Evolutionary conservation across 2,329 filamentous ascomycete genomes (phyloP), one percentile per base, ranked within the genome.

Genomic region (Ustulina deusta): DNA sequence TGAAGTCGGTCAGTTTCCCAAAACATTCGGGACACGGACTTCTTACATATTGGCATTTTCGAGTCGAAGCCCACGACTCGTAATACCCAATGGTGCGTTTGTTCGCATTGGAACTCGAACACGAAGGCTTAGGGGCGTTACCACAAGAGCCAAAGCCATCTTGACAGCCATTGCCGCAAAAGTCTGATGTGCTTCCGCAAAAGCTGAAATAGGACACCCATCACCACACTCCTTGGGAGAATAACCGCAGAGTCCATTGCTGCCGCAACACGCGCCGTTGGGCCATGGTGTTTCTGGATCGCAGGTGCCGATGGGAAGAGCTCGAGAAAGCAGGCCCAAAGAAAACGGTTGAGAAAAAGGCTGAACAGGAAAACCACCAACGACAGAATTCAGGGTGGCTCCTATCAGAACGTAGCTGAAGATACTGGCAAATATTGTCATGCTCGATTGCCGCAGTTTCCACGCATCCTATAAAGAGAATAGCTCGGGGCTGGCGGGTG

Each of bases 71-170:
- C 78, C 77, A 81, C 3, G 66, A 48, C 65, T 81, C 78, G 65
- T 81, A 82, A 62, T 81, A 81, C 0, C 79, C 80, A 20, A 81
- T 75, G 1, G 68, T 65, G 22, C 63, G 69, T 56, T 66, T 55
- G 49, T 10, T 61, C 7, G 27, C 42, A 1, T 2, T 55, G 2
- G 5, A 5, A 1, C 48, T 27, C 2, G 13, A 11, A 9, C 61
- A 63, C 2, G 63, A 65, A 1, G 55, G 56, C 2, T 17, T 15
- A 11, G 9, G 6, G 6, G 25, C 56, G 27, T 48, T 27, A 9
- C 42, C 42, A n/a, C 56, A 59, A 1, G 4, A 3, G 11, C 46
- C 46, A 20, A 49, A 49, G 25, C 22, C 46, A 1, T 27, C 22
- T 15, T 49, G 46, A 10, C 46, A 49, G 25, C 22, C 22, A 6